Conservation (phyloP, 192 early-diverging fungal species). For the Cladochytrium replicatum region DNA sequence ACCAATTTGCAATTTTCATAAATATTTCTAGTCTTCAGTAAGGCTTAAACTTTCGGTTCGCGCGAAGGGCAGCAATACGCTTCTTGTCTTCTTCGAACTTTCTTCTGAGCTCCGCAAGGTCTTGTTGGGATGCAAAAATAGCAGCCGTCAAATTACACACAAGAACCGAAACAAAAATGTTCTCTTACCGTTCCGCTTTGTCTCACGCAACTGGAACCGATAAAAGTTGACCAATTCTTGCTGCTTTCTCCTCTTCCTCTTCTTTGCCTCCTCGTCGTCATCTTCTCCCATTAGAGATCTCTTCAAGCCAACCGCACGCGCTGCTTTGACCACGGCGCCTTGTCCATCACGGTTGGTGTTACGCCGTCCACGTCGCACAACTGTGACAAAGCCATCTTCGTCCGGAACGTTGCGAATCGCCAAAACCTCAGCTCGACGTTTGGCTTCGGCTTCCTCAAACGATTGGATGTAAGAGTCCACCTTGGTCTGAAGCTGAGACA, state of each 20-base stretch:
- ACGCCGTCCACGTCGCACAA: constrained; percentile 56
- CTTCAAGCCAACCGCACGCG: constrained; percentile 42
- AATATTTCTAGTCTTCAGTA: constrained; percentile 52
- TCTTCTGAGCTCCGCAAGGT: constrained; percentile 76
- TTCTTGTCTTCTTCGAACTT: constrained; percentile 91
- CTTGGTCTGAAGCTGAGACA: constrained; percentile 40
- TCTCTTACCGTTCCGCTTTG: constrained; percentile 75
- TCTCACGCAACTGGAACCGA: constrained; percentile 89
- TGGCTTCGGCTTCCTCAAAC: constrained; percentile 67
- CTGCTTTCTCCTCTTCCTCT: constrained; percentile 63
- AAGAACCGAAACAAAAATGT: background rate
- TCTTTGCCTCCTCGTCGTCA: constrained; percentile 35
- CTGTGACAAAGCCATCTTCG: constrained; percentile 86
- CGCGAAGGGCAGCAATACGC: constrained; percentile 69
- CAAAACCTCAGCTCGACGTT: constrained; percentile 52
- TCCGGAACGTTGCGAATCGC: constrained; percentile 71
- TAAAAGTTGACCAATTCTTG: constrained; percentile 85
- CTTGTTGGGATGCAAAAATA: constrained; percentile 30
- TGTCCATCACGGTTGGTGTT: constrained; percentile 61
- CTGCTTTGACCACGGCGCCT: constrained; percentile 49
- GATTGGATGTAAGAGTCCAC: constrained; percentile 67
- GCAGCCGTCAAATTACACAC: background rate
- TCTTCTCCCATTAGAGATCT: constrained; percentile 29
- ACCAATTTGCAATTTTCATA: too few relatives aligned
- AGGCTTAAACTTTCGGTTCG: constrained; percentile 72